Percentiles rank a stretch among this genome's conserved stretches.
These are phyloP conservation scores for Xylariaceae sp. DNA, from an alignment of 2,329 filamentous ascomycete species.

Conservation along the genomic window DNA sequence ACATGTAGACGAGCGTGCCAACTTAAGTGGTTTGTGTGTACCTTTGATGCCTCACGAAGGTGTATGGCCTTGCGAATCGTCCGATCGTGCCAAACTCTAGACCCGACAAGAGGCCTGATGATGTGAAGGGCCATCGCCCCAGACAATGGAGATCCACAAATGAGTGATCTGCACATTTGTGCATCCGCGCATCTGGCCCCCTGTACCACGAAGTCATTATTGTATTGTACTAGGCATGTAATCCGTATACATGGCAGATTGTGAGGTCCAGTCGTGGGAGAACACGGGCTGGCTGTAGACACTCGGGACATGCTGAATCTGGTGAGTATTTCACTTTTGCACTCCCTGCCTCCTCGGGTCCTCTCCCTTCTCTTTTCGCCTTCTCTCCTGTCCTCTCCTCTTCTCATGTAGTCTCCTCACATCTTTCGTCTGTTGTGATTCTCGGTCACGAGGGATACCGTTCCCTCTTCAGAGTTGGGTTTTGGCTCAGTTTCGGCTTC, in stretches of 20 bases:
- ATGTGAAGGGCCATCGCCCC: slow-evolving; percentile 12
- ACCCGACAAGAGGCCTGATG: slow-evolving; percentile 7
- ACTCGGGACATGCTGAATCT: slow-evolving; percentile 23
- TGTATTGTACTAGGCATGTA: slow-evolving; percentile 13
- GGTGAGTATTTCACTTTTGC: slow-evolving; percentile 17
- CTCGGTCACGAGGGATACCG: slow-evolving; percentile 20
- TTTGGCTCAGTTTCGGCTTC: slow-evolving; percentile 17
- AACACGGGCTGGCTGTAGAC: slow-evolving; percentile 21
- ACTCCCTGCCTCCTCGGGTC: slow-evolving; percentile 22
- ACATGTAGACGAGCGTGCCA: background rate
- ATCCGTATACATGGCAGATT: slow-evolving; percentile 18
- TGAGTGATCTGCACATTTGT: slow-evolving; percentile 30
- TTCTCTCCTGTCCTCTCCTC: slow-evolving; percentile 13
- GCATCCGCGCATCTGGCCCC: slow-evolving; percentile 23
- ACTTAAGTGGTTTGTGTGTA: background rate
- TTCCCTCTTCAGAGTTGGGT: slow-evolving; percentile 13
- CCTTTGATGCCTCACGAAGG: background rate
- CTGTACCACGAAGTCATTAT: slow-evolving; percentile 30
- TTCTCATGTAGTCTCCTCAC: background rate
- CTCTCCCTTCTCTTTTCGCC: slow-evolving; percentile 5
- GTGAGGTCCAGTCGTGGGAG: slow-evolving; percentile 19
- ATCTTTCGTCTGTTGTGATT: slow-evolving; percentile 9
- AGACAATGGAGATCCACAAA: slow-evolving; percentile 30
- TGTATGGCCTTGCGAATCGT: slow-evolving; percentile 2
- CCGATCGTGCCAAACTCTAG: slow-evolving; percentile 13